A percentile compares a stretch with the other conserved stretches of the same genome.
phyloP scores from a whole-genome alignment of 345 rosid species.

The Alliaria petiolata region DNA sequence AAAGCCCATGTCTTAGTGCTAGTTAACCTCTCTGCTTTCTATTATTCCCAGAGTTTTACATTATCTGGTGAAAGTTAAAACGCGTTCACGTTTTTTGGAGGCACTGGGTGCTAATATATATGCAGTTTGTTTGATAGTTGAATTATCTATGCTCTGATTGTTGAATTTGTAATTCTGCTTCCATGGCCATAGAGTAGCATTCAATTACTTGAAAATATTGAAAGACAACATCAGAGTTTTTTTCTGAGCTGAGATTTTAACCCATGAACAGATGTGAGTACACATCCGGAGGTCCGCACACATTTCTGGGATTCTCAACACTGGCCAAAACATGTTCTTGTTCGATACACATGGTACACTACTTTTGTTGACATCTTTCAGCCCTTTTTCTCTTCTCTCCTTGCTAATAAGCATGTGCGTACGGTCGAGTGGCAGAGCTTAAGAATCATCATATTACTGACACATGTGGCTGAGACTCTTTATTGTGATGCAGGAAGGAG shows the following conservation, averaged over 20 bases:
- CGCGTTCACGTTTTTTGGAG: background rate
- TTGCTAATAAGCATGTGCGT: too few species aligned
- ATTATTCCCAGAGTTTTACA: background rate
- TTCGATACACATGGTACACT: constrained; percentile 85
- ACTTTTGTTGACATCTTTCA: background rate
- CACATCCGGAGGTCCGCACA: constrained; percentile 65
- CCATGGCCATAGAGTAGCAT: background rate
- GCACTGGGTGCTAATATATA: constrained; percentile 3
- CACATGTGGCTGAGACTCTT: background rate
- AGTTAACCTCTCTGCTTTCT: background rate
- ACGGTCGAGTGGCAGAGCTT: background rate
- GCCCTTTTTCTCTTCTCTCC: background rate
- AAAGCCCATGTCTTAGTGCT: background rate
- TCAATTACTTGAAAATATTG: background rate
- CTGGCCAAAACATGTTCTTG: constrained; percentile 96
- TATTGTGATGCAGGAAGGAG: constrained; percentile 65
- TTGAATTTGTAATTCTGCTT: background rate
- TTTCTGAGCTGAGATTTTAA: background rate
- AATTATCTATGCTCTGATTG: background rate
- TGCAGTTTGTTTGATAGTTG: background rate
- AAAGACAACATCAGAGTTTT: background rate
- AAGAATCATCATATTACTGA: background rate
- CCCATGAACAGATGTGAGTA: constrained; percentile 55
- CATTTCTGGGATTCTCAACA: constrained; percentile 82
- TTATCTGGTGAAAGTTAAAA: background rate